Percentiles rank a stretch among this genome's conserved stretches.
Conservation (phyloP, 345 rosid genomes). For the Passiflora organensis region DNA sequence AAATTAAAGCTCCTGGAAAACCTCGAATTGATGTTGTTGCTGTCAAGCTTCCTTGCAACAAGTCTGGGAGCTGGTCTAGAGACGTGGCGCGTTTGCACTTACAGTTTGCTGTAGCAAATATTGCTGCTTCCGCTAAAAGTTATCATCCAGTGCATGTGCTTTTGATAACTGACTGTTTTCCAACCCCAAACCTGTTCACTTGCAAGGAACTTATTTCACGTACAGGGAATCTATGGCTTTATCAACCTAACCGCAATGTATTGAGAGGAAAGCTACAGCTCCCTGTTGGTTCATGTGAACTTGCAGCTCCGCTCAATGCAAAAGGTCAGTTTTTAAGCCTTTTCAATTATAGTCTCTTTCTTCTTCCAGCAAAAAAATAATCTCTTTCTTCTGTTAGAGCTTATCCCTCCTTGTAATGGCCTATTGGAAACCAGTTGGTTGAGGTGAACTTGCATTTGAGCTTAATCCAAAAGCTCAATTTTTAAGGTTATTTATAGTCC, state of each 20-base stretch:
- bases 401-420: no score
- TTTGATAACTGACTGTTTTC: conserved; percentile 65
- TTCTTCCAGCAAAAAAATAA: not conserved
- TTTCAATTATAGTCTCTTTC: not conserved
- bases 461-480: no score
- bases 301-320: conserved; percentile 72
- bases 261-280: conserved; percentile 64
- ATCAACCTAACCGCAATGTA: conserved; percentile 52
- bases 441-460: not conserved
- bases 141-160: conserved; percentile 64
- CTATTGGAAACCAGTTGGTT: not conserved
- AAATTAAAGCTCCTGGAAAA: conserved; percentile 58
- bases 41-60: conserved; percentile 78
- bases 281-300: conserved; percentile 87
- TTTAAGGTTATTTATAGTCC: not conserved
- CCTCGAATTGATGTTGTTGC: conserved; percentile 68
- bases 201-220: conserved; percentile 63
- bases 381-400: not conserved
- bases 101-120: conserved; percentile 77
- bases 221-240: conserved; percentile 68
- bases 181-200: conserved; percentile 70
- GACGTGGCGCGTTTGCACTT: conserved; percentile 79
- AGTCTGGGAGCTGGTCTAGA: conserved; percentile 64
- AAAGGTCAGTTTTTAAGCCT: conserved; percentile 48
- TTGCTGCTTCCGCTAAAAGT: conserved; percentile 71